A percentile compares a stretch with the other conserved stretches of the same genome.
Conservation (phyloP, 345 rosid genomes). For the Ceriops decandra region DNA sequence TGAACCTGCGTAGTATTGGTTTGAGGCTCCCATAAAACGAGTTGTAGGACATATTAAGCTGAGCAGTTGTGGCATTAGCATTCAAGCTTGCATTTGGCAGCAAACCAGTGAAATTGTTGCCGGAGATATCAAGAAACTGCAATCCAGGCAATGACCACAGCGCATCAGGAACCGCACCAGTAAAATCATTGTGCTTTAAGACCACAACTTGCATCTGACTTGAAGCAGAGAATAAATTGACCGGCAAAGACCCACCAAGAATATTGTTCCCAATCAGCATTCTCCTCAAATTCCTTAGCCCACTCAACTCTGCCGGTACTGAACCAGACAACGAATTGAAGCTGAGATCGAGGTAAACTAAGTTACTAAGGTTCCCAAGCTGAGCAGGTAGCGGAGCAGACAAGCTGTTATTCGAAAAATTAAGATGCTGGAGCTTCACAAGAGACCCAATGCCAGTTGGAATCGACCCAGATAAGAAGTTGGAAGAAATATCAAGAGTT, state of each 20-base stretch:
- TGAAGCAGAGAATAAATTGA: slow-evolving; percentile 41
- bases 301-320: slow-evolving; percentile 53
- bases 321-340: slow-evolving; percentile 61
- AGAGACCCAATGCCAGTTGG: slow-evolving; percentile 57
- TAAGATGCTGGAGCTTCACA: slow-evolving; percentile 52
- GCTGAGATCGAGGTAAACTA: slow-evolving; percentile 82
- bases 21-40: slow-evolving; percentile 66
- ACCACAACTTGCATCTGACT: slow-evolving; percentile 60
- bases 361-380: slow-evolving; percentile 59
- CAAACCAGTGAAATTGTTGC: slow-evolving; percentile 69
- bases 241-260: slow-evolving; percentile 54
- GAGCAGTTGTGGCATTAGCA: slow-evolving; percentile 33
- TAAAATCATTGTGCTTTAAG: slow-evolving; percentile 48
- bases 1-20: slow-evolving; percentile 46
- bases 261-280: slow-evolving; percentile 53
- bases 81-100: slow-evolving; percentile 44
- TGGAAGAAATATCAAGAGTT: slow-evolving; percentile 69
- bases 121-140: slow-evolving; percentile 59
- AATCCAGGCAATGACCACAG: slow-evolving; percentile 61
- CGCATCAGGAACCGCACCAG: slow-evolving; percentile 48
- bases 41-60: slow-evolving; percentile 66
- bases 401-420: slow-evolving; percentile 69
- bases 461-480: slow-evolving; percentile 58
- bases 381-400: slow-evolving; percentile 64
- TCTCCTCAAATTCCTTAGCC: slow-evolving; percentile 58